These are phyloP conservation scores for Geotrichum klebahnii DNA, from an alignment of 1,139 yeast species.

Conservation along the genomic window DNA sequence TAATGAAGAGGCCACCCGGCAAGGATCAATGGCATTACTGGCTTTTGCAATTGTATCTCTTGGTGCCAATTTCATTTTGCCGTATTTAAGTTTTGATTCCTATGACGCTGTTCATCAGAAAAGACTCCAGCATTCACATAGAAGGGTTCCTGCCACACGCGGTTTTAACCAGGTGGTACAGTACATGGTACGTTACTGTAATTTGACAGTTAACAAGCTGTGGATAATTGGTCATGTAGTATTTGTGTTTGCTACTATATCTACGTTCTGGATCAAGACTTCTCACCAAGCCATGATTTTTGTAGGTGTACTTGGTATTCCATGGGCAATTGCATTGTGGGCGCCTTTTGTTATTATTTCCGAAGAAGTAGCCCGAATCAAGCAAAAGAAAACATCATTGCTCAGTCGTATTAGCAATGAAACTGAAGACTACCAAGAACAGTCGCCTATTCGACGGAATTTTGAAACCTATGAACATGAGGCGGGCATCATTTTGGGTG, in stretches of 20 bases:
- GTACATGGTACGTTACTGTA: too few relatives aligned
- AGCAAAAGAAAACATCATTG: constrained; percentile 35
- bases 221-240: constrained; percentile 46
- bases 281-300: constrained; percentile 42
- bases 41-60: constrained; percentile 45
- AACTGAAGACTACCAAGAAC: not conserved
- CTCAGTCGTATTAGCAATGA: not conserved
- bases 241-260: constrained; percentile 42
- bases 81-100: constrained; percentile 35
- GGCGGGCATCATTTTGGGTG: constrained; percentile 47
- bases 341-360: constrained; percentile 50
- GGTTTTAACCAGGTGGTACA: too few relatives aligned
- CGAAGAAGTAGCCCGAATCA: constrained; percentile 48
- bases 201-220: constrained; percentile 37
- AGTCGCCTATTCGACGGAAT: constrained; percentile 31
- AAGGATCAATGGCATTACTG: constrained; percentile 46
- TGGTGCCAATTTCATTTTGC: constrained; percentile 41
- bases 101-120: constrained; percentile 16
- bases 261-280: constrained; percentile 42
- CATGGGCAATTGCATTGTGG: constrained; percentile 53
- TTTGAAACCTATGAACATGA: constrained; percentile 41
- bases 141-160: not conserved
- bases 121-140: not conserved
- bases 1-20: constrained; percentile 43
- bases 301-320: constrained; percentile 46